Evolutionary conservation across 139 green algal species (phyloP), one percentile per base, ranked within the genome.

Genomic region (Desmodesmus armatus): DNA sequence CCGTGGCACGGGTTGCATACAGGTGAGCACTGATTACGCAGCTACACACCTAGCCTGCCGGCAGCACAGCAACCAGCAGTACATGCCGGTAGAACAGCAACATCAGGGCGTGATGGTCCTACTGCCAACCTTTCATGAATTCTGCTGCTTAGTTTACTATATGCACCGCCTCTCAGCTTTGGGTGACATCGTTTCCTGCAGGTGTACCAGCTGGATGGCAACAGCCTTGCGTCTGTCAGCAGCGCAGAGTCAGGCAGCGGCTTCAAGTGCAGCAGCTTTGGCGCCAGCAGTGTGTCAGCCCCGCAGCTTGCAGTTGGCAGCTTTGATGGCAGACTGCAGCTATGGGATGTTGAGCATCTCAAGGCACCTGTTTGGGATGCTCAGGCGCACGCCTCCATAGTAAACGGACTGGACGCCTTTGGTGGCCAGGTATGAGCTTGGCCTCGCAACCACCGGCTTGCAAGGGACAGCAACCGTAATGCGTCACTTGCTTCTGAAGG

Each of bases 191-290:
- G 69, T 9, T 47, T 53, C 31, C 6, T 33, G 74, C 86, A 96
- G 91, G 87, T 97, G 0, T 97, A 93, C 58, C 88, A 96, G 81
- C 84, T 98, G 11, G 85, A 92, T 13, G 95, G 91, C 0, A n/a
- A 89, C 21, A 92, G 96, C 55, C 55, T 55, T 60, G 76, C 72
- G 0, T 73, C 97, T 2, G 92, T 93, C 62, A 70, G 88, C 3
- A 11, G 91, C 2, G 87, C 87, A 41, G 89, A 96, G 33, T 47
- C 74, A 93, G 92, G 84, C 80, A 86, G 19, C 44, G 72, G 79
- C 7, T 94, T 98, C 75, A 97, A 97, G 69, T 98, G 95, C 70
- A 94, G 92, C 35, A 95, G 86, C 0, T 96, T 96, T 85, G 94
- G 92, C 21, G 93, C 94, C 13, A 94, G 92, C 19, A 91, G 83